Evolutionary conservation across 768 basidiomycete genomes (phyloP).

Genomic region (Lactarius sp.): DNA sequence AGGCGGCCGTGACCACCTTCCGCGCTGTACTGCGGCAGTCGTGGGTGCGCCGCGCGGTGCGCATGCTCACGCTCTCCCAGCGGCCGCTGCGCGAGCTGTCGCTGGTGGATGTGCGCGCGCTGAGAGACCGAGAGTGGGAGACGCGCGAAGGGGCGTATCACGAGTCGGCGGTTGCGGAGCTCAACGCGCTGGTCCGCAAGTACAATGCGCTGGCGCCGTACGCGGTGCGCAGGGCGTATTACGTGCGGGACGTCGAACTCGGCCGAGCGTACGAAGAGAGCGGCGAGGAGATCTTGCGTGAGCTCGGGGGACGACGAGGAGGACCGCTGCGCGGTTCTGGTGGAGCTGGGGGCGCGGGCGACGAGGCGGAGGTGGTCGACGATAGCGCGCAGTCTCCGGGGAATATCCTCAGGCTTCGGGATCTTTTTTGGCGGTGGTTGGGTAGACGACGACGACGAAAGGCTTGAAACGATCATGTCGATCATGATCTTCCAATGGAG

Average conservation of each 20-base stretch:
- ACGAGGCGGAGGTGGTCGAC: background rate
- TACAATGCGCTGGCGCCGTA: conserved; percentile 81
- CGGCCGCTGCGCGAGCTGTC: conserved; percentile 38
- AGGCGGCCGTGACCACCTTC: conserved; percentile 55
- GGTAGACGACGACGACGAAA: background rate
- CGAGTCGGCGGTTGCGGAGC: conserved; percentile 57
- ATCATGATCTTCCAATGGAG: too few relatives aligned
- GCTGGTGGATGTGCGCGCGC: conserved; percentile 36
- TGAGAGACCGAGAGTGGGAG: conserved; percentile 70
- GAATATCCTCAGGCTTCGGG: background rate
- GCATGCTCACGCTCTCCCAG: conserved; percentile 46
- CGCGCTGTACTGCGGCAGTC: conserved; percentile 58
- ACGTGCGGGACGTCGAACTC: conserved; percentile 55
- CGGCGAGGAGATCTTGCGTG: conserved; percentile 47
- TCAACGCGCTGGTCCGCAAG: conserved; percentile 71
- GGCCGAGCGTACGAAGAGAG: conserved; percentile 46
- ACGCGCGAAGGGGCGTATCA: conserved; percentile 62
- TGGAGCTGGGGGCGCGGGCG: background rate
- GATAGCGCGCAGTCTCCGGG: background rate
- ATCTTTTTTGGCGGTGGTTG: conserved; percentile 12
- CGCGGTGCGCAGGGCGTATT: conserved; percentile 61
- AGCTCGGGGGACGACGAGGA: conserved; percentile 32
- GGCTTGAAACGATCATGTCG: too few relatives aligned
- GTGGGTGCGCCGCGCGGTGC: conserved; percentile 72
- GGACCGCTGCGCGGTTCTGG: background rate